Base-by-base conservation (phyloP, 2,329 filamentous ascomycete species). In the Fusarium illudens region DNA sequence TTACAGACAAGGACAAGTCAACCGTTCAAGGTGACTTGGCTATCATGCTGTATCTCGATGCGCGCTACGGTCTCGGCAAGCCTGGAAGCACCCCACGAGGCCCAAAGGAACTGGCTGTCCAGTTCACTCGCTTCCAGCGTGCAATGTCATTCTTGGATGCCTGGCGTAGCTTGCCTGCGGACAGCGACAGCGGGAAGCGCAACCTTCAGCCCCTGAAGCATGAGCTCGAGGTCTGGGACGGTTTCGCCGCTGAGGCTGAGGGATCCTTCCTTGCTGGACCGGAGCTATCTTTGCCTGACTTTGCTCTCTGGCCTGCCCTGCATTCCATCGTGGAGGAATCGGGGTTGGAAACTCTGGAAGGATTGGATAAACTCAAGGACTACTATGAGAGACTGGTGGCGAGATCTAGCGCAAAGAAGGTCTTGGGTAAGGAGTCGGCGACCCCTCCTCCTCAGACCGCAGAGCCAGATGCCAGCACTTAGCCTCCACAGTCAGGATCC, bases 1-100 rank as follows among this genome's bases (percentile, higher is more conserved):
- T 87, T 52, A 77, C 84, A 25, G 87, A 90, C 68, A 87, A 86
- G 48, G 86, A 89, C 22, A 81, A 80, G 61, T 83, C 86, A 2
- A 77, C 75, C 0, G 79, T 87, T 1, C 76, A 83, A 8, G 86
- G 87, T 6, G 81, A 85, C 37, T 54, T 83, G 2, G 83, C 82
- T 32, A 85, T 89, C 60, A 80, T 90, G 80, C 74, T 87, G 10
- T 90, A 92, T 62, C 79, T 92, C 1, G 86, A 92, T 62, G 81
- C 84, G 3, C 77, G 82, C 12, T 83, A 88, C 62, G 81, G 82
- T 2, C 61, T 66, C 0, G 67, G 71, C n/a, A 76, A 74, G 53
- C 53, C 70, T 36, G 72, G 65, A 3, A 68, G 75, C 52, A 57
- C 64, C 8, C 68, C 75, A 4, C 58, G 67, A 11, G 51, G 73